phyloP scores from a whole-genome alignment of 2,329 filamentous ascomycete genomes.

The Nigrospora oryzae region DNA sequence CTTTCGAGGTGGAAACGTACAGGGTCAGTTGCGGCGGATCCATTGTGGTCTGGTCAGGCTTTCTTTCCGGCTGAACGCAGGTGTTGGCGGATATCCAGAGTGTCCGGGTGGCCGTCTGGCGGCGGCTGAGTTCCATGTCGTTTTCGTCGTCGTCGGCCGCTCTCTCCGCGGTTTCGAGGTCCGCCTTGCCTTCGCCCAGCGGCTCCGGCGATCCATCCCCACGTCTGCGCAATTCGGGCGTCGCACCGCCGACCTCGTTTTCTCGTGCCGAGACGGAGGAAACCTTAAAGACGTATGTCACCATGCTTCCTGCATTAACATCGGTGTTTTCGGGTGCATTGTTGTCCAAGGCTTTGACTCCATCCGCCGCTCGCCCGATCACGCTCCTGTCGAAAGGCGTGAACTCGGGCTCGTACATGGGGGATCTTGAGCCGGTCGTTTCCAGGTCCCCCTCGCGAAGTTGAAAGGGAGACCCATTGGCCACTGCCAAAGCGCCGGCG shows the following conservation, averaged over 20 bases:
- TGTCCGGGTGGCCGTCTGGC: slow-evolving; percentile 28
- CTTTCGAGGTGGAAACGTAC: slow-evolving; percentile 61
- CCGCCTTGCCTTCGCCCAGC: not conserved
- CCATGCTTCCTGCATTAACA: slow-evolving; percentile 51
- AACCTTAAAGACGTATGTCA: slow-evolving; percentile 57
- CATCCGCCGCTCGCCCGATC: slow-evolving; percentile 49
- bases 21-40: slow-evolving; percentile 66
- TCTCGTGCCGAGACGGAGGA: slow-evolving; percentile 38
- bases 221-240: not conserved
- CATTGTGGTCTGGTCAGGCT: slow-evolving; percentile 30
- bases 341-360: slow-evolving; percentile 48
- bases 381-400: slow-evolving; percentile 51
- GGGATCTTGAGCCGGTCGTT: slow-evolving; percentile 12
- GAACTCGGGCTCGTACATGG: slow-evolving; percentile 53
- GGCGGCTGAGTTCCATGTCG: slow-evolving; percentile 10
- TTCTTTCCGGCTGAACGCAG: slow-evolving; percentile 63
- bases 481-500: slow-evolving; percentile 9
- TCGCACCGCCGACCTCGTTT: slow-evolving; percentile 9
- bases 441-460: slow-evolving; percentile 5
- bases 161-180: slow-evolving; percentile 6
- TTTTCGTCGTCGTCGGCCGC: slow-evolving; percentile 10
- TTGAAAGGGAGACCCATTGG: slow-evolving; percentile 6
- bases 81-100: slow-evolving; percentile 83
- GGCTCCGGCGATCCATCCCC: not conserved
- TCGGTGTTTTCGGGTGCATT: slow-evolving; percentile 55